Evolutionary conservation across 306 rosid genomes (phyloP).

Genomic region (Trifolium dubium): DNA sequence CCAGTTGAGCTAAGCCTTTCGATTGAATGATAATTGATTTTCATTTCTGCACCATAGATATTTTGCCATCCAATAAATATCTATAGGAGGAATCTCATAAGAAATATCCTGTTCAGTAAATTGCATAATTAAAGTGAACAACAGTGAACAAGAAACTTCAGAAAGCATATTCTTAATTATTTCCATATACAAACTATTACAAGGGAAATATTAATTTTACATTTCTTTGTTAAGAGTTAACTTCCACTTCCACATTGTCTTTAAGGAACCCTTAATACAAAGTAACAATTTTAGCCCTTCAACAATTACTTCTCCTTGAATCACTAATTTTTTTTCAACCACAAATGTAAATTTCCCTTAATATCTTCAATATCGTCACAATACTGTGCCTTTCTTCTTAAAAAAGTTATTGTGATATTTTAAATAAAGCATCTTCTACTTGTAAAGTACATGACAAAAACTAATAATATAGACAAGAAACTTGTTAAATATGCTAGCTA

Average conservation of each 20-base stretch:
- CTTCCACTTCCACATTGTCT: neutral
- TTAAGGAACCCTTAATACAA: no score
- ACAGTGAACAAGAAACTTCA: conserved; percentile 31
- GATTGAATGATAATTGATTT: no score
- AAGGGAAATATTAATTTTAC: neutral
- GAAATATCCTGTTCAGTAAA: conserved; percentile 11
- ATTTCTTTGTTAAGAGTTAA: no score
- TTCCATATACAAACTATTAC: conserved; percentile 19
- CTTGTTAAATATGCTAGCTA: neutral
- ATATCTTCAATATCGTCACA: neutral
- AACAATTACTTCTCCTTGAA: no score
- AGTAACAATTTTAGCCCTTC: no score
- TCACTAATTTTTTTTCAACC: neutral
- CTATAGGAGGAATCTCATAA: conserved; percentile 32
- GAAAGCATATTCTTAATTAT: neutral
- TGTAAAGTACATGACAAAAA: conserved; percentile 27
- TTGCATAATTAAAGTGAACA: conserved; percentile 11
- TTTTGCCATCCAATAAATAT: conserved; percentile 39
- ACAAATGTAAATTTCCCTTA: neutral
- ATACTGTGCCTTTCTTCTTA: neutral
- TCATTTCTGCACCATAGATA: conserved; percentile 26
- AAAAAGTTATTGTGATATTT: conserved; percentile 6
- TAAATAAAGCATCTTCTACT: neutral
- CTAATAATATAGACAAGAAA: neutral
- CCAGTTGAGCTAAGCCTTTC: no score